Evolutionary conservation across 257 asterid species (phyloP).

Genomic region (Solanum paucissectum): DNA sequence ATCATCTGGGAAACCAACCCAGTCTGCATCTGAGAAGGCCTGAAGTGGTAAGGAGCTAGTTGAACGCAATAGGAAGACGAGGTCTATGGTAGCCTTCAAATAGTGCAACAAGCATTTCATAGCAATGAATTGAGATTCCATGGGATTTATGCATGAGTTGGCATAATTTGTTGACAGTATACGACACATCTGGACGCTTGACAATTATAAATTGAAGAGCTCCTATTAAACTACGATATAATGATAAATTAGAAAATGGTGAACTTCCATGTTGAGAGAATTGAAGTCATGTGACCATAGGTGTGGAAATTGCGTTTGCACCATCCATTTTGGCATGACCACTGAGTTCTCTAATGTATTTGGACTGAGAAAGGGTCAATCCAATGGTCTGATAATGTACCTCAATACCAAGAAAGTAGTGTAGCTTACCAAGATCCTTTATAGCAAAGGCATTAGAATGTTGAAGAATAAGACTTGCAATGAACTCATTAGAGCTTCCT

Average conservation of each 20-base stretch:
- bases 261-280: background rate
- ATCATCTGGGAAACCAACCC: background rate
- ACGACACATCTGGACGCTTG: background rate
- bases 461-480: background rate
- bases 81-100: background rate
- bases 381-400: background rate
- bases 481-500: background rate
- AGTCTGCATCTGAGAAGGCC: background rate
- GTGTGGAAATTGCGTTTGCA: background rate
- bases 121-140: background rate
- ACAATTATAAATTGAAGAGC: no score
- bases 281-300: background rate
- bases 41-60: background rate
- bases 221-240: background rate
- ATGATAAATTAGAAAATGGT: background rate
- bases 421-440: background rate
- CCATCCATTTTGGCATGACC: background rate
- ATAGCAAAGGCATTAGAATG: background rate
- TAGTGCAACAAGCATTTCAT: background rate
- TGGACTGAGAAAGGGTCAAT: background rate
- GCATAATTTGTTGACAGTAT: background rate
- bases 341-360: background rate
- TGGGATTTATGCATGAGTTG: background rate
- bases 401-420: background rate
- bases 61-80: background rate